Conservation (phyloP, 2,329 filamentous ascomycete genomes). For the Gliomastix tumulicola region DNA sequence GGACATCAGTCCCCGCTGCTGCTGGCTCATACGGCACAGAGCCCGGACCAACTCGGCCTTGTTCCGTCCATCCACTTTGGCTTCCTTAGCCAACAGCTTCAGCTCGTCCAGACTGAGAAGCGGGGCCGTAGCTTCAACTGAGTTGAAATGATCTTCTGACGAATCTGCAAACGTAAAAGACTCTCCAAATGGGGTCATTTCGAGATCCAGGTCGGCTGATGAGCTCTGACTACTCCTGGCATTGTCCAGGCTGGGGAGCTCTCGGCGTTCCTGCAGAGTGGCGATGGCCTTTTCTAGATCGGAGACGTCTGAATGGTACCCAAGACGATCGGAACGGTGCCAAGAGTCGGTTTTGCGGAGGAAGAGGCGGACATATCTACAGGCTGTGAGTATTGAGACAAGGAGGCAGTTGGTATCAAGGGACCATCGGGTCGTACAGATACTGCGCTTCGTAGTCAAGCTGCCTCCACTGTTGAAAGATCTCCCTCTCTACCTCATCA, state of each 20-base stretch:
- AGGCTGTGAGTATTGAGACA: conserved; percentile 4
- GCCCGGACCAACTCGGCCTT: conserved; percentile 73
- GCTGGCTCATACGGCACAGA: conserved; percentile 66
- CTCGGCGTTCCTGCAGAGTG: conserved; percentile 51
- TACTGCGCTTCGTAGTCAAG: conserved; percentile 85
- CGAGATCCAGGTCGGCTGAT: too few relatives aligned
- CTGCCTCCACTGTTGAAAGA: conserved; percentile 70
- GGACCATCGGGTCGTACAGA: conserved; percentile 60
- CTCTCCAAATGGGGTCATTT: conserved; percentile 38
- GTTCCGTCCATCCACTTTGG: conserved; percentile 79
- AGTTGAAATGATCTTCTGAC: conserved; percentile 66
- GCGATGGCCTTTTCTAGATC: conserved; percentile 61
- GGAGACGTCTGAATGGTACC: conserved; percentile 77
- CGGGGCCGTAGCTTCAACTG: conserved; percentile 75
- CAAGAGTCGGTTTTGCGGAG: conserved; percentile 85
- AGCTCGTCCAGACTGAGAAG: conserved; percentile 83
- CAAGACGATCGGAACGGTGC: conserved; percentile 74
- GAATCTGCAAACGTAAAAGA: conserved; percentile 74
- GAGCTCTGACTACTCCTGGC: too few relatives aligned
- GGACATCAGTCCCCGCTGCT: conserved; percentile 69
- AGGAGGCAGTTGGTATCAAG: background rate
- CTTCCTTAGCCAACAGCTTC: conserved; percentile 76
- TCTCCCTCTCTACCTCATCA: conserved; percentile 64
- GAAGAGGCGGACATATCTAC: conserved; percentile 84
- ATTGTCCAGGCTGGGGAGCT: conserved; percentile 38